These are phyloP conservation scores for Polychaeton citri DNA, from an alignment of 2,329 filamentous ascomycete genomes.

Conservation along the genomic window DNA sequence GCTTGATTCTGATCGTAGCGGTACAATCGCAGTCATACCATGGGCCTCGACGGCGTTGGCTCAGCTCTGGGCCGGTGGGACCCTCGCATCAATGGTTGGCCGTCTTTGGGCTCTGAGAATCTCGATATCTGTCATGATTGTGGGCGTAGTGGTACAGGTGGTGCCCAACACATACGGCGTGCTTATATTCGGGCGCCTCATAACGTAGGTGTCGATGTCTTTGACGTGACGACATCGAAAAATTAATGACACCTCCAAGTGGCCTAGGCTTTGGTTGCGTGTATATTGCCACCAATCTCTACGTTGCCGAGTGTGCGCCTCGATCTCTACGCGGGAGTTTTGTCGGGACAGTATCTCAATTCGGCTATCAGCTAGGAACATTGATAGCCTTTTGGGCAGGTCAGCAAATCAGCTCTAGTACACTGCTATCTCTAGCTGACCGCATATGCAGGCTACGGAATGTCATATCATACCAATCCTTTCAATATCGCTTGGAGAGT, in stretches of 20 bases:
- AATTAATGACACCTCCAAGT: too few relatives aligned
- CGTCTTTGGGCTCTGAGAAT: conserved; percentile 28
- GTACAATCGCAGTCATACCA: conserved; percentile 28
- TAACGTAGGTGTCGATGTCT: too few relatives aligned
- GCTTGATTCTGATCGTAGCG: conserved; percentile 22
- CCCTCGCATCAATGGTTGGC: conserved; percentile 24
- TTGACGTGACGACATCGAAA: too few relatives aligned
- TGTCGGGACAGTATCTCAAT: conserved; percentile 28
- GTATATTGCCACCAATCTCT: conserved; percentile 30
- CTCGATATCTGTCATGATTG: conserved; percentile 25
- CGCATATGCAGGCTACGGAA: too few relatives aligned
- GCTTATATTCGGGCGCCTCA: conserved; percentile 26
- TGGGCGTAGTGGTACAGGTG: conserved; percentile 25
- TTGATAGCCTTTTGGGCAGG: conserved; percentile 33
- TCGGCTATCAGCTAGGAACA: conserved; percentile 31
- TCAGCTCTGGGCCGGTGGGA: conserved; percentile 27
- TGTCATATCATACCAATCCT: too few relatives aligned
- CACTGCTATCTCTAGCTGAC: too few relatives aligned
- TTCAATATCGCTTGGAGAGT: conserved; percentile 32
- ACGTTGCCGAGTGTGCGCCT: conserved; percentile 31
- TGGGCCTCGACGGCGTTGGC: conserved; percentile 30
- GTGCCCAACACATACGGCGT: conserved; percentile 30
- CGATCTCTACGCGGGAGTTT: conserved; percentile 26
- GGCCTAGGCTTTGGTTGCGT: conserved; percentile 30
- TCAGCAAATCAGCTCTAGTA: conserved; percentile 31